Base-by-base conservation (phyloP, 1,284 basidiomycete genomes). In the Trametes pubescens region DNA sequence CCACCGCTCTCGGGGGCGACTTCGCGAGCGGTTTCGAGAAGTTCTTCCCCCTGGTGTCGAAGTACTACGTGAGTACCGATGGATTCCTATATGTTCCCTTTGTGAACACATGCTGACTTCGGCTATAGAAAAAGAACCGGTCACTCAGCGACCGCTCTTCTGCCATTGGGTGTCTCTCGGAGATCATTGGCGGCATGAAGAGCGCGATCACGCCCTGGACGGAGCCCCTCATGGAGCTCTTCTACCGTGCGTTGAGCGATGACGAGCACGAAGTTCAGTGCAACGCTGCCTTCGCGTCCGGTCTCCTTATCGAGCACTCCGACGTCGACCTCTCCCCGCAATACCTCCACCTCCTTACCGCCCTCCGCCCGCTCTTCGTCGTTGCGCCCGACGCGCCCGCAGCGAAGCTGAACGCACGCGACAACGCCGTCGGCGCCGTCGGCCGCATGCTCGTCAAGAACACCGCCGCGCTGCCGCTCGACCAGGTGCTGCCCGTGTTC, bases 401-500 rank as follows among this genome's bases (percentile, higher is more conserved):
- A 6, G 80, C 93, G 11, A 84, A 85, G 51, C 80, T 93, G 68
- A 96, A 96, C 72, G 96, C 96, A 21, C 91, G 92, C 65, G 98
- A 99, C 79, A 99, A 99, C 76, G 98, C 98, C 13, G 88, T 92
- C 34, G 98, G 98, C 59, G 95, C 96, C 53, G 91, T 99, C 59
- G 89, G 89, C 5, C 90, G 98, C 34, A 86, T 99, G 80, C 91
- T 99, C 73, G 78, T 90, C 72, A 93, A 93, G 77, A 96, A 96
- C 77, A 81, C 87, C 6, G 77, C 83, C 6, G 94, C 92, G 5
- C 80, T 99, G 26, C 98, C 98, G 24, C 86, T 99, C 49, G 95
- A 96, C 63, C 91, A 94, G 77, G 95, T 97, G 49, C 84, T 99
- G 32, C 94, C 95, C 0, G 84, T 95, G 59, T 87, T 99, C 74